Conservation (phyloP, 768 basidiomycete species). For the Pholiota microspora region DNA sequence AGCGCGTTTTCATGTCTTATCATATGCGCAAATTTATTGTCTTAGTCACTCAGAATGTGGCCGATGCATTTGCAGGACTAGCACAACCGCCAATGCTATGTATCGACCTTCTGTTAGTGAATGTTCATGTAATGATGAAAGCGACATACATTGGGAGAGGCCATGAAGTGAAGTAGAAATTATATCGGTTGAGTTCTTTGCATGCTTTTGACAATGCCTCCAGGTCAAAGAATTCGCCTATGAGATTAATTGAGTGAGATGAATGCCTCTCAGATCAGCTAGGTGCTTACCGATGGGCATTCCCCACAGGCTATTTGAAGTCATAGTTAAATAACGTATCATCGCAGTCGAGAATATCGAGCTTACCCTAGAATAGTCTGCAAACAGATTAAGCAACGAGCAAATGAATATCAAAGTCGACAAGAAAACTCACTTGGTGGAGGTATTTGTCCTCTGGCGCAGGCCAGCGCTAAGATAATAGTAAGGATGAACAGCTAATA, state of each 20-base stretch:
- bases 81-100: not conserved
- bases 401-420: not conserved
- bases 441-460: not conserved
- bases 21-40: no score
- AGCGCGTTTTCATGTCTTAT: no score
- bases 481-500: not conserved
- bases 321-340: not conserved
- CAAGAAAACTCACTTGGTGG: not conserved
- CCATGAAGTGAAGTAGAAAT: constrained; percentile 6
- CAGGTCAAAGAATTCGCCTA: constrained; percentile 6
- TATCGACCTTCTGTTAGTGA: not conserved
- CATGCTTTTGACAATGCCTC: constrained; percentile 2
- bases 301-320: not conserved
- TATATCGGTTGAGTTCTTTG: not conserved
- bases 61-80: not conserved
- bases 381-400: not conserved
- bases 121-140: not conserved
- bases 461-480: not conserved
- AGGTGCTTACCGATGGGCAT: constrained; percentile 2
- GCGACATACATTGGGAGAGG: constrained; percentile 1
- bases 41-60: not conserved
- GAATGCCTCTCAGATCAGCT: not conserved
- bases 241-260: not conserved
- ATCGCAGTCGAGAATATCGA: not conserved
- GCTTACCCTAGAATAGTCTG: constrained; percentile 2